phyloP scores from a whole-genome alignment of 192 early-diverging fungal genomes.

The Pilaira anomala region DNA sequence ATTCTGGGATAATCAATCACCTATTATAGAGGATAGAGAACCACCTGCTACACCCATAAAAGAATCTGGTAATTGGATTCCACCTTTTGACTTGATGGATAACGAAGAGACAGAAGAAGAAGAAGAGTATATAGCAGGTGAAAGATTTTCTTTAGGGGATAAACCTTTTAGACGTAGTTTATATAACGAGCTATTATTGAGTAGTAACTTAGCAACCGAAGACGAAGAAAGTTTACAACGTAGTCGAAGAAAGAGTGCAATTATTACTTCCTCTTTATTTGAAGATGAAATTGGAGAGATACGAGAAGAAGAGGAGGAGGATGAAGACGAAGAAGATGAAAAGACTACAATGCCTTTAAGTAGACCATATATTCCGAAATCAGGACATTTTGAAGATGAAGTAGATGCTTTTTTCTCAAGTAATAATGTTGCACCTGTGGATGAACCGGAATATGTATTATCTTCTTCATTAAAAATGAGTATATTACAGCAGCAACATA shows the following conservation, averaged over 20 bases:
- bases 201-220: constrained; percentile 4
- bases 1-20: background rate
- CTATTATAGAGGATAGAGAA: background rate
- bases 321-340: constrained; percentile 19
- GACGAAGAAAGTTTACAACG: background rate
- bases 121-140: constrained; percentile 3
- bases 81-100: background rate
- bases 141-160: background rate
- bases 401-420: constrained; percentile 27
- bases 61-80: too few relatives aligned
- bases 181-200: constrained; percentile 13
- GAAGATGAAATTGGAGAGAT: background rate
- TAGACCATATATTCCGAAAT: background rate
- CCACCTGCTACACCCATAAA: background rate
- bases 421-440: background rate
- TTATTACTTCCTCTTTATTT: background rate
- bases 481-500: background rate
- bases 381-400: constrained; percentile 16
- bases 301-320: constrained; percentile 18
- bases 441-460: constrained; percentile 1
- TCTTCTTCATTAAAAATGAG: constrained; percentile 6
- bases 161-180: constrained; percentile 17
- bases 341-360: constrained; percentile 7
- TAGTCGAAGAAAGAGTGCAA: constrained; percentile 11
- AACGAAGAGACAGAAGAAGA: constrained; percentile 14